These are phyloP conservation scores for Saraca asoca DNA, from an alignment of 331 rosid genomes.

Conservation along the genomic window DNA sequence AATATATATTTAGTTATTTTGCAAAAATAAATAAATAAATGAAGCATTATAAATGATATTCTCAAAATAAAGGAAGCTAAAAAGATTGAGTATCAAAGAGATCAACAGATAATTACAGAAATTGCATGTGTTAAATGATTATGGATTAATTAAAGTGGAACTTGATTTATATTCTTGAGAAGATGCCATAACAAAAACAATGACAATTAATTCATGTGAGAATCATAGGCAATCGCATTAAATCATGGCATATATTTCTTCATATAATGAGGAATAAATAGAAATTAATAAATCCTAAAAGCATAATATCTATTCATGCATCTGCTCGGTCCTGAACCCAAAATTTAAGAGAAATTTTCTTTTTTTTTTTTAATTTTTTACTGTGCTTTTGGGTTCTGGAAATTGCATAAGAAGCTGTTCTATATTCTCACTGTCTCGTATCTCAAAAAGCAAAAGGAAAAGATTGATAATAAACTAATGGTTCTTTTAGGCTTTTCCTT, in stretches of 20 bases:
- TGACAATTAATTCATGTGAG: constrained; percentile 34
- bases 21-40: too few relatives aligned
- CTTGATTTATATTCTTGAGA: not conserved
- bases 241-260: constrained; percentile 39
- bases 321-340: constrained; percentile 28
- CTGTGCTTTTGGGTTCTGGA: constrained; percentile 41
- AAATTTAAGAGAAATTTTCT: constrained; percentile 33
- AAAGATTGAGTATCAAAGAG: not conserved
- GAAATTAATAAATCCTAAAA: not conserved
- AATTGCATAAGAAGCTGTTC: constrained; percentile 35
- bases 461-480: constrained; percentile 16
- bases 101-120: not conserved
- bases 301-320: not conserved
- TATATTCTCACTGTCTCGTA: constrained; percentile 50
- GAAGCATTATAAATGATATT: not conserved
- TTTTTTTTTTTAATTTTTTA: constrained; percentile 23
- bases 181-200: constrained; percentile 14
- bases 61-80: not conserved
- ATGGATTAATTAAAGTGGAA: not conserved
- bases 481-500: constrained; percentile 8
- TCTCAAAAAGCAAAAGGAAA: constrained; percentile 45
- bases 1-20: too few relatives aligned
- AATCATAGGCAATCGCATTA: constrained; percentile 38
- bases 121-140: not conserved
- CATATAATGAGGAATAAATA: constrained; percentile 19